Evolutionary conservation across 2,329 filamentous ascomycete species (phyloP), one percentile per base, ranked within the genome.

Genomic region (Aspergillus puulaauensis): DNA sequence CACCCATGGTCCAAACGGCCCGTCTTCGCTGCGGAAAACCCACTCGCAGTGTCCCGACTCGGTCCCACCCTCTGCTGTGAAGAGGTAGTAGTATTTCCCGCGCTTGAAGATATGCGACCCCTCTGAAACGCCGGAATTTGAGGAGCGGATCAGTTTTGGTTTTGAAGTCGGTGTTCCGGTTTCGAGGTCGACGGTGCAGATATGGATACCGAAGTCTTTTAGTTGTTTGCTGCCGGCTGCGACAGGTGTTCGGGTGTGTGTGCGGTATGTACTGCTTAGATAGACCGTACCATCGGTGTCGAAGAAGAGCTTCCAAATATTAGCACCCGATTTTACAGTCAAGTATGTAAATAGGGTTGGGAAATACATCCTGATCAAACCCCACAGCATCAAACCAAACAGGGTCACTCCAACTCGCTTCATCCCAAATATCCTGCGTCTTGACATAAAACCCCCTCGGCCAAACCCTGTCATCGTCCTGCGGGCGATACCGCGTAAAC

Each of bases 41-140:
- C 85, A 88, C 64, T 81, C 82, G 3, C 84, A 82, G 63, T 89
- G 86, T 0, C 82, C 78, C 58, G 83, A 85, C 5, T 80, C 85
- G 0, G 82, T 85, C 3, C 83, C 82, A 39, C 81, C 81, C 68
- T 85, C 82, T 0, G 82, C 81, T 0, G 79, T 79, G 17, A 84
- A 70, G 2, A 84, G 70, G 58, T 84, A 85, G 62, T 83, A 84
- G 59, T 75, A 84, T 0, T 70, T 75, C 21, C 82, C 81, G 33
- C 79, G 79, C 43, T 74, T 76, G 64, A 81, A 82, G 24, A 86
- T 77, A 49, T 85, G 82, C 0, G 83, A 82, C 0, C 83, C 84
- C 61, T 85, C 83, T 0, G 83, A 66, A 4, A 73, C 66, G 70
- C 67, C 77, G 64, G 60, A 75, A 53, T 51, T 68, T 3, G 81